Evolutionary conservation across 495 filamentous ascomycete genomes (phyloP), one percentile per base, ranked within the genome.

Genomic region (Penicillium subrubescens): DNA sequence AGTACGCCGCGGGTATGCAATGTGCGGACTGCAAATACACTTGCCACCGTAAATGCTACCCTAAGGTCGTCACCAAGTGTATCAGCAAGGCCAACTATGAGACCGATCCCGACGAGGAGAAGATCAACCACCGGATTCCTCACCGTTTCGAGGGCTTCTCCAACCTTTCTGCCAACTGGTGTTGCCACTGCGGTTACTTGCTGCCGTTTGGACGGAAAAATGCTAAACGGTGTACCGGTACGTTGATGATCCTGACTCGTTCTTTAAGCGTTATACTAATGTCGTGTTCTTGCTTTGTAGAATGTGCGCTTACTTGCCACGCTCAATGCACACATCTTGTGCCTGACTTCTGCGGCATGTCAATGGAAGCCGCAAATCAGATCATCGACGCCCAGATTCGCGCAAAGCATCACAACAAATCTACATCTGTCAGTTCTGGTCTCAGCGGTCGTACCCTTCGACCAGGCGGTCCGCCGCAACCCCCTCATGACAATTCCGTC

Each of bases 11-110:
- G 17, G 96, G 95, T 51, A 97, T 98, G 94, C 95, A 99, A 80
- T 99, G 95, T 75, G 90, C 94, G 63, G 95, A 99, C 79, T 99
- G 95, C 92, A 98, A 97, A 78, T 97, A 97, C 73, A 98, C 95
- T 23, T 98, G 96, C 77, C 95, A 99, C 76, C 92, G 91, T 73
- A 97, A 96, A 76, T 99, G 95, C 75, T 98, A 97, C 72, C 80
- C 83, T 12, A 96, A 94, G 74, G 95, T 99, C n/a, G 96, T 99
- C 71, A 98, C 95, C 60, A 99, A 99, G 76, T 99, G 95, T 81
- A 99, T 99, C 79, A 97, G 94, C 80, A 97, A 98, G 77, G 96
- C 94, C 54, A 99, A 98, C 75, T 92, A 94, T 64, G 95, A 98
- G 75, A 95, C 91, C 23, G 96, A 98, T 77, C 95, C 95, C 17